Conservation (phyloP, 495 filamentous ascomycete species). For the Aspergillus biplanus region DNA sequence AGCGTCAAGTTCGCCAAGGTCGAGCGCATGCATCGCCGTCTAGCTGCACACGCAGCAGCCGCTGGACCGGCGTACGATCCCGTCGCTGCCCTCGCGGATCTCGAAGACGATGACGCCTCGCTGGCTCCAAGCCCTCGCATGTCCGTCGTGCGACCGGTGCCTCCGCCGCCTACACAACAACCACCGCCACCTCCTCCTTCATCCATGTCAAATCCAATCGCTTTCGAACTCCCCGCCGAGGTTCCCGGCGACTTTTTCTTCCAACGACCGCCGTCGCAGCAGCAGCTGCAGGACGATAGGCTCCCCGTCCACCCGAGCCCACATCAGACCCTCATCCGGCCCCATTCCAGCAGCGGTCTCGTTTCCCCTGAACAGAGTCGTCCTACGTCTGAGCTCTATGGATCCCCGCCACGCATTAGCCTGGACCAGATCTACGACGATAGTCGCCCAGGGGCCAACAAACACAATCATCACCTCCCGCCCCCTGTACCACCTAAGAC, state of each 20-base stretch:
- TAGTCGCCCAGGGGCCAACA: background rate
- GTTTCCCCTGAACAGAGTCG: slow-evolving; percentile 37
- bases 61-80: slow-evolving; percentile 22
- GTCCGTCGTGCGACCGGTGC: slow-evolving; percentile 23
- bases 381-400: slow-evolving; percentile 42
- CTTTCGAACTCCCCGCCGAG: slow-evolving; percentile 69
- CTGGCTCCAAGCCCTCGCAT: slow-evolving; percentile 27
- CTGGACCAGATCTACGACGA: slow-evolving; percentile 47
- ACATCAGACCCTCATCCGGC: slow-evolving; percentile 36
- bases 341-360: slow-evolving; percentile 45
- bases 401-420: slow-evolving; percentile 46
- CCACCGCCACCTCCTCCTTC: slow-evolving; percentile 38
- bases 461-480: slow-evolving; percentile 41
- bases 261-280: slow-evolving; percentile 30
- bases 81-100: slow-evolving; percentile 10
- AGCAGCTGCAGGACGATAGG: slow-evolving; percentile 31
- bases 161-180: background rate
- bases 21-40: slow-evolving; percentile 63
- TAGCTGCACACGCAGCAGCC: slow-evolving; percentile 46
- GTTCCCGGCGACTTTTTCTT: slow-evolving; percentile 40
- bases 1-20: slow-evolving; percentile 86
- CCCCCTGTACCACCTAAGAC: slow-evolving; percentile 88
- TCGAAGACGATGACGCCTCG: slow-evolving; percentile 19
- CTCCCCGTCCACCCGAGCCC: slow-evolving; percentile 40
- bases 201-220: slow-evolving; percentile 37